Evolutionary conservation across 306 rosid species (phyloP), one percentile per base, ranked within the genome.

Genomic region (Cicer judaicum): DNA sequence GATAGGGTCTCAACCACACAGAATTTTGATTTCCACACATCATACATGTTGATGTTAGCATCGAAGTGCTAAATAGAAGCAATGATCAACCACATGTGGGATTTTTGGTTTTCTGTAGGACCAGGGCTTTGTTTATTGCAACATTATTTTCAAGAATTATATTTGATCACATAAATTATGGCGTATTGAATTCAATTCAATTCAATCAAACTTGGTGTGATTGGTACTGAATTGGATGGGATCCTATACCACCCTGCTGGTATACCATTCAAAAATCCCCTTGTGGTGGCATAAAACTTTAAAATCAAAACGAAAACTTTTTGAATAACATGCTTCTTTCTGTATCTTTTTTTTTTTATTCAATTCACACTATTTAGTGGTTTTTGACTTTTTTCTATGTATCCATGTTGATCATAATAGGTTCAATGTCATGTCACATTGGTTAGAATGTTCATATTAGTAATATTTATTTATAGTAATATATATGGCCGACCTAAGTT

Each of bases 401-500:
- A 53, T 43, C 39, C 5, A 63, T 52, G 72, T 41, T 52, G 36
- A 72, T 72, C 24, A 60, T 24, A 12, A 59, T 59, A 56, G 79
- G 83, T 55, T 73, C 19, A 57, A 38, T 59, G 79, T 79, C 83
- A 79, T 65, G 74, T 73, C 70, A 38, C 29, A 52, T 56, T 65
- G 15, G 83, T 56, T 79, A 64, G 14, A 38, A 52, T 53, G 44
- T 34, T 70, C 7, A 50, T 14, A 40, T 13, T 11, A 29, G 5
- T 67, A 50, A 67, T 54, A 44, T 6, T 29, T 43, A 54, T 6
- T 1, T 40, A 7, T 40, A 46, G 8, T 65, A 61, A 56, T 44
- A 56, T 10, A 34, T 53, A 64, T 73, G 78, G 21, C 39, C 69
- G 46, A 53, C 83, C 68, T 55, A 79, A 53, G 53, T 55, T 73